Base-by-base conservation (phyloP, 352 stramenopile species). In the Pythium brassicae region DNA sequence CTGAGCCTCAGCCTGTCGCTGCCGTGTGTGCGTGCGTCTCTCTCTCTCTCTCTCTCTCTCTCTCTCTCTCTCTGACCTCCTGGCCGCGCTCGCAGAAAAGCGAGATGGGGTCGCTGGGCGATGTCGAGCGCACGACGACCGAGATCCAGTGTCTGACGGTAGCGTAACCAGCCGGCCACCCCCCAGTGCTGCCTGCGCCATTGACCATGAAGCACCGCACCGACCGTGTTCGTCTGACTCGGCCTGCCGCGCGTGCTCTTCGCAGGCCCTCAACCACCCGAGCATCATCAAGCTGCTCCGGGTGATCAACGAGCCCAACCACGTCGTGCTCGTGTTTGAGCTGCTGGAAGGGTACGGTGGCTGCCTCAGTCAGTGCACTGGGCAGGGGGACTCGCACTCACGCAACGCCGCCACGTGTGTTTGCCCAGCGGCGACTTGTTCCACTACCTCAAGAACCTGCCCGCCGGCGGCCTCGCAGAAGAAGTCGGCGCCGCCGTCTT, bases 231-330 rank as follows among this genome's bases (percentile, higher is more conserved):
- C 34, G 22, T 27, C 19, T 59, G 7, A 46, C 40, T 46, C 40
- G 40, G 5, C 4, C 14, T 44, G n/a, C n/a, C n/a, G n/a, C 4
- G n/a, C 44, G 43, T 54, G 6, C 11, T 37, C 17, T 52, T 3
- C 45, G 10, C 47, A 86, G 72, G 84, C 84, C 17, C 67, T 96
- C 19, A 92, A 91, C 59, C 86, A 96, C 62, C 78, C 80, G 20
- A 92, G 87, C 43, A 94, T 96, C 58, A 94, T 96, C 72, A 89
- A 91, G 62, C 66, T 96, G 19, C 62, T 91, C 29, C 80, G 80
- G n/a, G 80, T 91, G 48, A 86, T 94, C 59, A 92, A 94, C 63
- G 76, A 90, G 54, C 63, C 80, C 15, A 88, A 92, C 57, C 84
- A 94, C 65, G 83, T 94, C 47, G 83, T 94, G 42, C 73, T 96